These are phyloP conservation scores for Yarrowia deformans DNA, from an alignment of 805 yeast genomes.

Conservation along the genomic window DNA sequence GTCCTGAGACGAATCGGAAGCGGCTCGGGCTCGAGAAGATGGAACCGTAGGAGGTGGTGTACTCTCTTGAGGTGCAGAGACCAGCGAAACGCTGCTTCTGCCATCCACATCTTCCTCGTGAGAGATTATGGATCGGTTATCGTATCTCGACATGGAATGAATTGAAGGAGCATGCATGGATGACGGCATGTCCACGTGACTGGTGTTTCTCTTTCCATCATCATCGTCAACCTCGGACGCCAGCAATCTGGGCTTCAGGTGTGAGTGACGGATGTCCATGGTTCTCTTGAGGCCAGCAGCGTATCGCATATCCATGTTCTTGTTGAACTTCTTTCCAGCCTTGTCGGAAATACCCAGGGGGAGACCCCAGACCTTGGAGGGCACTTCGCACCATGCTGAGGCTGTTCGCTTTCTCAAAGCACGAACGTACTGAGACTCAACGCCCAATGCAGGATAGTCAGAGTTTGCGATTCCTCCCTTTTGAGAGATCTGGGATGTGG, in stretches of 20 bases:
- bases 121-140: conserved; percentile 18
- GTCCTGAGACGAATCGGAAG: conserved; percentile 44
- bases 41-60: conserved; percentile 9
- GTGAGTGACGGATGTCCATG: conserved; percentile 52
- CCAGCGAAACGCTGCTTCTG: conserved; percentile 8
- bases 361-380: conserved; percentile 47
- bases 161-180: conserved; percentile 22
- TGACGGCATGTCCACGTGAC: conserved; percentile 18
- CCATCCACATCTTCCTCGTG: conserved; percentile 29
- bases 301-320: conserved; percentile 44
- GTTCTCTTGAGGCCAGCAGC: conserved; percentile 45
- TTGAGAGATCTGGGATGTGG: conserved; percentile 20
- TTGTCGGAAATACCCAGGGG: conserved; percentile 46
- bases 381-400: conserved; percentile 47
- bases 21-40: conserved; percentile 42
- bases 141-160: conserved; percentile 31
- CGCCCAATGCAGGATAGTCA: conserved; percentile 30
- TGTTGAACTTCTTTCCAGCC: conserved; percentile 41
- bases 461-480: conserved; percentile 9
- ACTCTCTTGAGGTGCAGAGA: conserved; percentile 32
- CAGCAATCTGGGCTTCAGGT: conserved; percentile 63
- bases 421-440: conserved; percentile 46
- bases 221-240: conserved; percentile 51
- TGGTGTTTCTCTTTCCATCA: conserved; percentile 29
- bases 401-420: conserved; percentile 46